Conservation (phyloP, 2,329 filamentous ascomycete genomes). For the Pseudogymnoascus sp. region DNA sequence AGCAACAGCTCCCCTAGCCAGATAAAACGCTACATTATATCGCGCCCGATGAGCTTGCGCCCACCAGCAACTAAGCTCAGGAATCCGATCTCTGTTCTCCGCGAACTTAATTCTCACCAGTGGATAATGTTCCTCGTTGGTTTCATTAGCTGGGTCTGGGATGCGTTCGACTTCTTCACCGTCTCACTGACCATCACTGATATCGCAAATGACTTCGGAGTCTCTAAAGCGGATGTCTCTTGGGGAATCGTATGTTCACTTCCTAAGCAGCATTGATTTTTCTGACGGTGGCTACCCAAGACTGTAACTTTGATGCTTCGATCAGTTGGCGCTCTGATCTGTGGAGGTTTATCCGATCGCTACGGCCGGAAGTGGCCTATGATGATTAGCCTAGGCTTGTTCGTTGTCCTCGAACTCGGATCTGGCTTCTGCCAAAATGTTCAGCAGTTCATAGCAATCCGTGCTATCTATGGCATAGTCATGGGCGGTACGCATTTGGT, state of each 20-base stretch:
- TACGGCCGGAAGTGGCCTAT: conserved; percentile 64
- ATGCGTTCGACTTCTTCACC: conserved; percentile 76
- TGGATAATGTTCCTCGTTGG: conserved; percentile 5
- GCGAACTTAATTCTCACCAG: not conserved
- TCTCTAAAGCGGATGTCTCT: conserved; percentile 6
- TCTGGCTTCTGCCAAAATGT: conserved; percentile 23
- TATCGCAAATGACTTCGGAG: conserved; percentile 33
- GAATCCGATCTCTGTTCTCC: not conserved
- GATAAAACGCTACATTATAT: conserved; percentile 3
- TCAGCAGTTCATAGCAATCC: conserved; percentile 58
- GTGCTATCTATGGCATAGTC: conserved; percentile 68
- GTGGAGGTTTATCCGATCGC: conserved; percentile 60
- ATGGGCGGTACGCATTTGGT: conserved; percentile 67
- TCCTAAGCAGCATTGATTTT: not conserved
- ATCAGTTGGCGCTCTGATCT: conserved; percentile 66
- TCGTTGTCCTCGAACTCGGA: conserved; percentile 60
- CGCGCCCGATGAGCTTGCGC: not conserved
- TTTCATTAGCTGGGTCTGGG: conserved; percentile 34
- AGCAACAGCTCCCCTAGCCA: conserved; percentile 1
- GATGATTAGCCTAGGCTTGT: conserved; percentile 63
- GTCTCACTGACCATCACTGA: conserved; percentile 66
- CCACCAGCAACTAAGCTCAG: not conserved
- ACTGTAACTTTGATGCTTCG: conserved; percentile 55
- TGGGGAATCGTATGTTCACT: conserved; percentile 7
- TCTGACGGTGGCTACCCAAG: conserved; percentile 15